These are phyloP conservation scores for Leccinum uliginosum DNA, from an alignment of 768 basidiomycete genomes.

Conservation along the genomic window DNA sequence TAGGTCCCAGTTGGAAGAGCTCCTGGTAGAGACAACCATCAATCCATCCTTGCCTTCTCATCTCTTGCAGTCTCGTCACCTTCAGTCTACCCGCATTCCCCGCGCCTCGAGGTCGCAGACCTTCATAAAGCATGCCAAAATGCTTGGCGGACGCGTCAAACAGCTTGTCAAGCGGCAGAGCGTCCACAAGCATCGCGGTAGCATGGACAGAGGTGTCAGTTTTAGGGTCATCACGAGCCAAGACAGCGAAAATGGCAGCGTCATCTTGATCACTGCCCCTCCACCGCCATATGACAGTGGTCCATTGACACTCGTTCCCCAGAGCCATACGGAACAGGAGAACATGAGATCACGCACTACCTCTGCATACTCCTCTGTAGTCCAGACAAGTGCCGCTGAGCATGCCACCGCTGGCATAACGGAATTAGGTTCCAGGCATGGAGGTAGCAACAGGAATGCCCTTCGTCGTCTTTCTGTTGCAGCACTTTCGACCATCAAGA, in stretches of 20 bases:
- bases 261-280: slow-evolving; percentile 29
- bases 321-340: slow-evolving; percentile 1
- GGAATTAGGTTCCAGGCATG: slow-evolving; percentile 14
- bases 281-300: slow-evolving; percentile 23
- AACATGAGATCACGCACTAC: slow-evolving; percentile 14
- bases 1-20: slow-evolving; percentile 5
- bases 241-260: slow-evolving; percentile 30
- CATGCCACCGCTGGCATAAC: slow-evolving; percentile 1
- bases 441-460: slow-evolving; percentile 16
- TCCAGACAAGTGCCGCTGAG: slow-evolving; percentile 13
- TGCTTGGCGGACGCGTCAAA: slow-evolving; percentile 27
- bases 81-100: neutral
- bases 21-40: slow-evolving; percentile 1
- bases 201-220: slow-evolving; percentile 19
- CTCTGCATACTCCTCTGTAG: slow-evolving; percentile 23
- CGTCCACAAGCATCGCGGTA: slow-evolving; percentile 8
- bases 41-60: slow-evolving; percentile 7
- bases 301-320: slow-evolving; percentile 6
- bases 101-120: slow-evolving; percentile 12
- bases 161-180: slow-evolving; percentile 19
- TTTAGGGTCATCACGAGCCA: slow-evolving; percentile 18
- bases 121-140: slow-evolving; percentile 26
- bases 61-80: slow-evolving; percentile 2
- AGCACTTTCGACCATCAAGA: slow-evolving; percentile 29
- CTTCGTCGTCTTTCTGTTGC: slow-evolving; percentile 30